A percentile compares a stretch with the other conserved stretches of the same genome.
phyloP scores from a whole-genome alignment of 441 rosid genomes.

The Populus hybrid region DNA sequence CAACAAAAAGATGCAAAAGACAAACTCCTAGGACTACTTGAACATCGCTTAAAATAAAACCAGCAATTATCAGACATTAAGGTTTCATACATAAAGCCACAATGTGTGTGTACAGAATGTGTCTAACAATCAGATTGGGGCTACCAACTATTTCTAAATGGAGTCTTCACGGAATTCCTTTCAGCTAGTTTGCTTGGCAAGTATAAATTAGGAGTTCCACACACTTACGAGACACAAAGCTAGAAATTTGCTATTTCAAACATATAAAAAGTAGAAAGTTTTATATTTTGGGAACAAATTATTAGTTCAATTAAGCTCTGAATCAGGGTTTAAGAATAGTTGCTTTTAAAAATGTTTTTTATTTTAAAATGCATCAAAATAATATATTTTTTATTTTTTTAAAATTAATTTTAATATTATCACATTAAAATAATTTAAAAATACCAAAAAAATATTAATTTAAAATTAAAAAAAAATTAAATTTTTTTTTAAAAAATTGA shows the following conservation, averaged over 20 bases:
- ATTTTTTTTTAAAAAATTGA: no score
- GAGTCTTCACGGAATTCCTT: no score
- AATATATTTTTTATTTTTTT: no score
- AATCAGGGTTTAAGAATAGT: neutral
- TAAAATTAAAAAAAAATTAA: no score
- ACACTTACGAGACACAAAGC: neutral
- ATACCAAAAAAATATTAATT: no score
- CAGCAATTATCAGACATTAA: neutral
- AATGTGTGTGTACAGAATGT: neutral
- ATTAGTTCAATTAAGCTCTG: neutral
- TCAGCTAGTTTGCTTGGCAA: no score
- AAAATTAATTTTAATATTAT: no score
- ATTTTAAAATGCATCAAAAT: no score
- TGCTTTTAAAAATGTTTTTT: no score
- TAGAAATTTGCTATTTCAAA: neutral
- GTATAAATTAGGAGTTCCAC: neutral
- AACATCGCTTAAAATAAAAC: neutral
- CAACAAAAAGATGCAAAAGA: neutral
- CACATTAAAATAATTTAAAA: no score
- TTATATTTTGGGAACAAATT: neutral
- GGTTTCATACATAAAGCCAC: neutral
- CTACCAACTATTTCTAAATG: no score
- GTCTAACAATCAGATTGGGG: no score
- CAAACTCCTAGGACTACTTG: neutral
- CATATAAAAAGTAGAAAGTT: neutral